These are phyloP conservation scores for Sordariomycetes sp. DNA, from an alignment of 2,329 filamentous ascomycete genomes.

Conservation along the genomic window DNA sequence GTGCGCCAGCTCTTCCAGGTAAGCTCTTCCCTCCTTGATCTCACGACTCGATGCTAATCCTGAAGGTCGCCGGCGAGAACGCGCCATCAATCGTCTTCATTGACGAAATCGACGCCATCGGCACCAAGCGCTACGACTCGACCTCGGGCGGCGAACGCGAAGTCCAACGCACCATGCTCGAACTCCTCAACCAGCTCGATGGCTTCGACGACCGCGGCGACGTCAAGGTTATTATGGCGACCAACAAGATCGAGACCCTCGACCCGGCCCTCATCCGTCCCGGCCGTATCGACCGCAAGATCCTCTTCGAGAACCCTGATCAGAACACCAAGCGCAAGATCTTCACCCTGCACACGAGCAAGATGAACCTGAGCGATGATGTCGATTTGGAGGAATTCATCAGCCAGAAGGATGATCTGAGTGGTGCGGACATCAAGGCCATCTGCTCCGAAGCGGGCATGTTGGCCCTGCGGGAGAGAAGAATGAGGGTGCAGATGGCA, in stretches of 20 bases:
- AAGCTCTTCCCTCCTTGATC: constrained; percentile 12
- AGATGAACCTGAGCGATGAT: constrained; percentile 94
- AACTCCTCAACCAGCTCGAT: constrained; percentile 95
- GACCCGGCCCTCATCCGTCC: constrained; percentile 94
- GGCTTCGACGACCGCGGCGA: constrained; percentile 98
- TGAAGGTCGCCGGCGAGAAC: constrained; percentile 88
- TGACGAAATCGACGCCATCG: constrained; percentile 97
- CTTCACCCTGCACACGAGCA: constrained; percentile 93
- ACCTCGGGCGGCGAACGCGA: constrained; percentile 95
- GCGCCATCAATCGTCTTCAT: constrained; percentile 98
- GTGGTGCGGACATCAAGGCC: constrained; percentile 95
- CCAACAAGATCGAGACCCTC: constrained; percentile 98
- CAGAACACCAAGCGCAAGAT: constrained; percentile 97
- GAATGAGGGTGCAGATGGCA: constrained; percentile 98
- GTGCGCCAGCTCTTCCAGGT: constrained; percentile 93
- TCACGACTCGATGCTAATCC: constrained; percentile 6
- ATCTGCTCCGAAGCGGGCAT: constrained; percentile 97
- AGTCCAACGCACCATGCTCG: constrained; percentile 96
- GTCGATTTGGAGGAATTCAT: constrained; percentile 99
- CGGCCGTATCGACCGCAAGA: constrained; percentile 97
- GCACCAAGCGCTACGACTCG: constrained; percentile 97
- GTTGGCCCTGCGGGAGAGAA: constrained; percentile 84
- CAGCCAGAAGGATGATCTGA: constrained; percentile 94
- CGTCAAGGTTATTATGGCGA: constrained; percentile 99
- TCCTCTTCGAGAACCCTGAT: constrained; percentile 60